phyloP scores from a whole-genome alignment of 345 rosid genomes.

The Boechera retrofracta region DNA sequence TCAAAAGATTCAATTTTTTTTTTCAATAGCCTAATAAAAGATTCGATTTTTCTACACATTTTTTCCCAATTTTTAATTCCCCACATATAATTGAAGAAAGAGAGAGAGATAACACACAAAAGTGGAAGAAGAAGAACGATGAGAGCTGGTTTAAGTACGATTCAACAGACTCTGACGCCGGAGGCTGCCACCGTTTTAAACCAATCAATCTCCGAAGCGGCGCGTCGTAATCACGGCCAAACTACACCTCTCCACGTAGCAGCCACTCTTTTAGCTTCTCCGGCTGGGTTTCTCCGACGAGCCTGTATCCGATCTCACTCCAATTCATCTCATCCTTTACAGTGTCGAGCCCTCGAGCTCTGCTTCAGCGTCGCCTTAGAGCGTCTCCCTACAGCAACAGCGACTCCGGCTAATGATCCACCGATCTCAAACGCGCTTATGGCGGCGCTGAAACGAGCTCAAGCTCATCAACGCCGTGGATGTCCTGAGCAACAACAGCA shows the following conservation, averaged over 20 bases:
- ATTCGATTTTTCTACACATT: conserved; percentile 23
- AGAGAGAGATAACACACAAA: conserved; percentile 1
- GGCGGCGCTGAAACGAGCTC: conserved; percentile 99
- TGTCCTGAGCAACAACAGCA: conserved; percentile 99
- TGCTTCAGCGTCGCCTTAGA: conserved; percentile 98
- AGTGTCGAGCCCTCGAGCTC: conserved; percentile 99
- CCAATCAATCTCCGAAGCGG: conserved; percentile 92
- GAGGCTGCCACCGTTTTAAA: conserved; percentile 90
- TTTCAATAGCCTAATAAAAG: conserved; percentile 9
- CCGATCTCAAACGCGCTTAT: conserved; percentile 97
- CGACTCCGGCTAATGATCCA: conserved; percentile 63
- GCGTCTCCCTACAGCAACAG: conserved; percentile 72
- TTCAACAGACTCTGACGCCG: conserved; percentile 95
- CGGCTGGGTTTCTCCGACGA: conserved; percentile 89
- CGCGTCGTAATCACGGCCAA: conserved; percentile 89
- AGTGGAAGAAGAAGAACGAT: conserved; percentile 37
- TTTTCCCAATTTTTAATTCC: conserved; percentile 8
- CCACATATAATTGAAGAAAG: conserved; percentile 45
- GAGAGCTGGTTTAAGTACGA: conserved; percentile 96
- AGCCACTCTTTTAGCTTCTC: conserved; percentile 75
- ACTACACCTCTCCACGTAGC: conserved; percentile 99
- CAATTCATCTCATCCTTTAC: conserved; percentile 95
- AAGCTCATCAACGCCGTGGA: conserved; percentile 98
- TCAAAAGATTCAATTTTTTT: conserved; percentile 38
- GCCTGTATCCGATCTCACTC: conserved; percentile 98